phyloP scores from a whole-genome alignment of 2,329 filamentous ascomycete genomes.

The Fusarium algeriense region DNA sequence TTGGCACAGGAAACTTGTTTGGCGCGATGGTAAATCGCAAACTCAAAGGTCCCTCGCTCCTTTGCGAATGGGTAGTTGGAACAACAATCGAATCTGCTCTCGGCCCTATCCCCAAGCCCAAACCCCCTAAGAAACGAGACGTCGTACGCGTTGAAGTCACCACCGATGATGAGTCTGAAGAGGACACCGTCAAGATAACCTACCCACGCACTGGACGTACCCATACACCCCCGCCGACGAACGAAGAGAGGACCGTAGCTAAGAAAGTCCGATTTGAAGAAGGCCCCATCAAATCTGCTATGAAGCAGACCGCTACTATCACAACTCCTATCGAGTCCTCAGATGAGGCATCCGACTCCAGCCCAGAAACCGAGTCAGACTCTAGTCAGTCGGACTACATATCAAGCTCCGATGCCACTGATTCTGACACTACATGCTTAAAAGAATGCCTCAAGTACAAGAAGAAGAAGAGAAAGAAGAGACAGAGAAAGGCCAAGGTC shows the following conservation, averaged over 20 bases:
- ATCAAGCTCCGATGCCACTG: constrained; percentile 28
- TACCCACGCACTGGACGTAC: constrained; percentile 57
- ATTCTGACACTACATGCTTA: constrained; percentile 37
- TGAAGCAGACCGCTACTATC: constrained; percentile 41
- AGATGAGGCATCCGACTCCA: constrained; percentile 41
- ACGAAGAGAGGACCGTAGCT: constrained; percentile 28
- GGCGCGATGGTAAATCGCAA: constrained; percentile 37
- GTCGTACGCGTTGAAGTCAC: constrained; percentile 58
- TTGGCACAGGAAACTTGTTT: constrained; percentile 8
- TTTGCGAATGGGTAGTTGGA: constrained; percentile 59
- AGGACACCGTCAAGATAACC: constrained; percentile 62
- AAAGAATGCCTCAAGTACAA: constrained; percentile 18
- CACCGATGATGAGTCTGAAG: constrained; percentile 65
- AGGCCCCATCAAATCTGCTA: constrained; percentile 42
- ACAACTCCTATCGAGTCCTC: constrained; percentile 33
- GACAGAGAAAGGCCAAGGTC: constrained; percentile 12
- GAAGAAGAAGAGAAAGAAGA: constrained; percentile 37
- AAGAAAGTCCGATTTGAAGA: constrained; percentile 62
- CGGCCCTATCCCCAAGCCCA: constrained; percentile 45
- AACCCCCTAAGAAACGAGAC: constrained; percentile 45
- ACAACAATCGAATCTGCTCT: constrained; percentile 51
- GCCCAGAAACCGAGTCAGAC: constrained; percentile 36
- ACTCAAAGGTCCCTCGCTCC: constrained; percentile 40
- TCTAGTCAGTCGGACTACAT: constrained; percentile 40
- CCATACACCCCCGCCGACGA: neutral